phyloP scores from a whole-genome alignment of 441 rosid genomes.

The Lepidium campestre region DNA sequence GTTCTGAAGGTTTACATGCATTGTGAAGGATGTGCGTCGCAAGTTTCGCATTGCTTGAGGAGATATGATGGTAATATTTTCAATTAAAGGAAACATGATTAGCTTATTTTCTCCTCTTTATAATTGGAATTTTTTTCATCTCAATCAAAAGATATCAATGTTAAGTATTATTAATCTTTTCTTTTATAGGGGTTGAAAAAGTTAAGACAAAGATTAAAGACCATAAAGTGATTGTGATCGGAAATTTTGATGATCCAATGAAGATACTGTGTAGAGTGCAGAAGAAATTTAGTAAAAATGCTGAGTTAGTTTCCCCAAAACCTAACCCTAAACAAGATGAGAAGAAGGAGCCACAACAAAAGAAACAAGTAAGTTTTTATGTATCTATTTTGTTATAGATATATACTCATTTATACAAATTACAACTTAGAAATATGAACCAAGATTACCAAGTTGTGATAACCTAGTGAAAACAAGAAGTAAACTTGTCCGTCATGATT shows the following conservation, averaged over 20 bases:
- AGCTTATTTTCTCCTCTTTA: neutral
- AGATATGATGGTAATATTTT: slow-evolving; percentile 44
- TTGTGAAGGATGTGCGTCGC: slow-evolving; percentile 56
- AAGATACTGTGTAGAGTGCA: slow-evolving; percentile 48
- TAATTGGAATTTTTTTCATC: neutral
- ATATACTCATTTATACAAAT: neutral
- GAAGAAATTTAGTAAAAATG: slow-evolving; percentile 47
- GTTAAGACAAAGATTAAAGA: slow-evolving; percentile 36
- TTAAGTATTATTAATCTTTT: neutral
- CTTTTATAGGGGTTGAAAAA: slow-evolving; percentile 57
- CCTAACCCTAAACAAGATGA: slow-evolving; percentile 24
- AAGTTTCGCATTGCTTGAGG: slow-evolving; percentile 38
- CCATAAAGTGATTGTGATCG: slow-evolving; percentile 48
- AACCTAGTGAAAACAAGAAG: no score
- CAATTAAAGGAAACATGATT: neutral
- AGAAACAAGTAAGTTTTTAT: slow-evolving; percentile 28
- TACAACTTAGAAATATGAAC: neutral
- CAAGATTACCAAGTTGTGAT: neutral
- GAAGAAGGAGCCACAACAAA: slow-evolving; percentile 25
- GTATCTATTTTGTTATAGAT: neutral
- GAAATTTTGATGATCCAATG: slow-evolving; percentile 44
- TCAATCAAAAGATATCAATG: neutral
- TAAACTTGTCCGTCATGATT: no score
- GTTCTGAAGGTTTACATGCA: slow-evolving; percentile 56
- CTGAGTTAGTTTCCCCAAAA: slow-evolving; percentile 47